A percentile compares a stretch with the other conserved stretches of the same genome.
Conservation (phyloP, 495 filamentous ascomycete genomes). For the Hyaloscypha hepaticicola region DNA sequence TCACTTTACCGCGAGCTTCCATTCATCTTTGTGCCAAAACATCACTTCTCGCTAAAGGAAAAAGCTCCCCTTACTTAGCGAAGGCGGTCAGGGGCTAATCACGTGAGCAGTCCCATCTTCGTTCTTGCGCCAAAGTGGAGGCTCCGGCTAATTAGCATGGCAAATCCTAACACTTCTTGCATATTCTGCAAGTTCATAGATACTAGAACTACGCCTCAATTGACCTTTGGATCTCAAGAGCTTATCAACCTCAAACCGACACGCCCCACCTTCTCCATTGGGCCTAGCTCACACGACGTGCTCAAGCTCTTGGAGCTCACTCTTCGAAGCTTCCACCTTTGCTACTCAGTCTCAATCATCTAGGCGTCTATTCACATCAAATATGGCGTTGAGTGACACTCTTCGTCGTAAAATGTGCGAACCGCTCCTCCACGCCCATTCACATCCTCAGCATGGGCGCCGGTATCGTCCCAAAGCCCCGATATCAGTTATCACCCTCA, state of each 20-base stretch:
- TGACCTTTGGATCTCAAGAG: no score
- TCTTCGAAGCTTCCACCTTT: neutral
- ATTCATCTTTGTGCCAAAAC: no score
- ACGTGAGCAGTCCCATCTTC: no score
- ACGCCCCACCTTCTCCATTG: slow-evolving; percentile 17
- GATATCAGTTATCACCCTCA: slow-evolving; percentile 8
- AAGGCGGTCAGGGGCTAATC: no score
- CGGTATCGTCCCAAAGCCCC: slow-evolving; percentile 20
- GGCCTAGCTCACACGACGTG: slow-evolving; percentile 8
- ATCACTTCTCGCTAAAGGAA: no score
- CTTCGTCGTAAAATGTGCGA: neutral
- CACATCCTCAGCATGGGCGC: neutral
- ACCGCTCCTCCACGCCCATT: neutral
- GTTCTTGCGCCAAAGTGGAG: no score
- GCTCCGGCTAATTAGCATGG: no score
- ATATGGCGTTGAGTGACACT: neutral
- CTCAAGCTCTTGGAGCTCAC: neutral
- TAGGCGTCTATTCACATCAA: neutral
- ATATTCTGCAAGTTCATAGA: no score
- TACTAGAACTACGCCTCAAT: no score
- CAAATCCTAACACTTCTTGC: no score
- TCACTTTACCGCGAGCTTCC: no score
- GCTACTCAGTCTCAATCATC: neutral
- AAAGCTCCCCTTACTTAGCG: no score
- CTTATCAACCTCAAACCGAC: neutral